Base-by-base conservation (phyloP, 2,329 filamentous ascomycete species). In the Ceratocystiopsis sp. region DNA sequence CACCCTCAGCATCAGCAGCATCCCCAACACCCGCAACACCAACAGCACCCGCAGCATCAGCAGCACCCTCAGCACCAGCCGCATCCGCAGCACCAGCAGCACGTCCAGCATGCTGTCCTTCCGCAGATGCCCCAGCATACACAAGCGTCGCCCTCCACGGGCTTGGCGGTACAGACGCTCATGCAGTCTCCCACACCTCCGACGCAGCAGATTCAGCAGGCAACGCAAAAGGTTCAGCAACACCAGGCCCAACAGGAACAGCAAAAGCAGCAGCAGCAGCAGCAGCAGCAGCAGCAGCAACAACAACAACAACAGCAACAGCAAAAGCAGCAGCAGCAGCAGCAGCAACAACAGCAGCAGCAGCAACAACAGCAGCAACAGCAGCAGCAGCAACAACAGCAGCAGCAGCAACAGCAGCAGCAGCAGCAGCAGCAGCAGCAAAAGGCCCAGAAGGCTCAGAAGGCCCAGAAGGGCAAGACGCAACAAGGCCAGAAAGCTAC, bases 101-200 rank as follows among this genome's bases (percentile, higher is more conserved):
- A 29, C 25, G 25, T 29, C 2, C 25, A 29, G 9, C 25, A 29
- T 10, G 25, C 25, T 29, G 25, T 11, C 25, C 25, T 29, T 8
- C 25, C 25, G 10, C 51, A 50, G 43, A 47, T 53, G 41, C 51
- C 51, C 16, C 48, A 52, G 19, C 36, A 53, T 35, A 49, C 47
- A 14, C 54, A 49, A n/a, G 45, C 55, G 2, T 42, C 48, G 6
- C 45, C 53, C 33, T 61, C 51, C 61, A 66, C 34, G 47, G 66
- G 53, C 55, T 66, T 45, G 59, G 67, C 48, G 65, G 65, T 54
- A 58, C 67, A 42, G 63, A 66, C 49, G 59, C 60, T 48, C 56
- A 66, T 45, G 36, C 62, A 67, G 50, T 67, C 61, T 50, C 62
- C 57, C 37, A 64, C 56, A 16, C 54, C 61, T 19, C 63, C 59